Evolutionary conservation across 208 protist genomes (phyloP).

Genomic region (Herpetomonas tarakana): DNA sequence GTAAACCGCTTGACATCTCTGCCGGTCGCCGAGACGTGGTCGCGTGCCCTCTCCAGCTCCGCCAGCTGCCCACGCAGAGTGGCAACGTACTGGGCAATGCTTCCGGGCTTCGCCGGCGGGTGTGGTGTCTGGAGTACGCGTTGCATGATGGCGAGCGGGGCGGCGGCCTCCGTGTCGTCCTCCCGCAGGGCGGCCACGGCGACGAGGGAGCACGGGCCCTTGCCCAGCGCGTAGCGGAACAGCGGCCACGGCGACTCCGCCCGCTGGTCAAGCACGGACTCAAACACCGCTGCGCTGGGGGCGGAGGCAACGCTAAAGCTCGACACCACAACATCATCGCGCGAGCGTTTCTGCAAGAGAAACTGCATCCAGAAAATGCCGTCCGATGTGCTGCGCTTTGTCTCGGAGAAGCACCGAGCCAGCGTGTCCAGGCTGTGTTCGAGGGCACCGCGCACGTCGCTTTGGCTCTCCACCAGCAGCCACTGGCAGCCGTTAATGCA

Average conservation of each 20-base stretch:
- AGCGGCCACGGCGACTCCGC: constrained; percentile 34
- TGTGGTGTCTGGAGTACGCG: constrained; percentile 26
- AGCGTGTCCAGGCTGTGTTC: too few relatives aligned
- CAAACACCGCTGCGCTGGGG: constrained; percentile 13
- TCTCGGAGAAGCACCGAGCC: too few relatives aligned
- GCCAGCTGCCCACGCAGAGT: constrained; percentile 21
- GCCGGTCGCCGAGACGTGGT: not conserved
- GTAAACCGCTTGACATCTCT: constrained; percentile 16
- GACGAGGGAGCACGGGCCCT: constrained; percentile 35
- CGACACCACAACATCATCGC: constrained; percentile 34
- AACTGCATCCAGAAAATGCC: constrained; percentile 1
- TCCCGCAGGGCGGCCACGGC: constrained; percentile 26
- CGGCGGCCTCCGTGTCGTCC: constrained; percentile 34
- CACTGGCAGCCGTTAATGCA: constrained; percentile 39
- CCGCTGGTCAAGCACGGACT: constrained; percentile 36
- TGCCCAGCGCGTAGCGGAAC: constrained; percentile 37
- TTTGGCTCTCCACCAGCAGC: constrained; percentile 22
- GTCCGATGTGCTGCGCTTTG: not conserved
- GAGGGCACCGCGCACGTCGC: constrained; percentile 20
- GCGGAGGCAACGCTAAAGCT: constrained; percentile 35
- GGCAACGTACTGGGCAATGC: constrained; percentile 22
- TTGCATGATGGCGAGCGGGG: constrained; percentile 34
- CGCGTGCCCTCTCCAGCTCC: constrained; percentile 17
- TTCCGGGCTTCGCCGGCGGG: constrained; percentile 26
- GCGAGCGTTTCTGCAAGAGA: not conserved